Evolutionary conservation across 768 basidiomycete genomes (phyloP).

Genomic region (Suillus spraguei): DNA sequence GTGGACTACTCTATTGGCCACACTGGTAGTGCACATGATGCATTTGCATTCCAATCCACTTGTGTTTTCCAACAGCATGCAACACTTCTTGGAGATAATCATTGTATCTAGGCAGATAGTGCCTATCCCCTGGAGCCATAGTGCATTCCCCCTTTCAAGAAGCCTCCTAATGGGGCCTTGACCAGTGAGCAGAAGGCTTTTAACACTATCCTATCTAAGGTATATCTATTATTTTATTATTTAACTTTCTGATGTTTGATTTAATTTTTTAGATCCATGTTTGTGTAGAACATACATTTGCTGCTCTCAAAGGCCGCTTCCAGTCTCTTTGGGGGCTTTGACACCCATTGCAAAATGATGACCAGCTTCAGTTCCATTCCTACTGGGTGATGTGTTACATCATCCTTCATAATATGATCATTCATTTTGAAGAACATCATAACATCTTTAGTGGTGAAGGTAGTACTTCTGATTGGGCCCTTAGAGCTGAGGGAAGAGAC

Average conservation of each 20-base stretch:
- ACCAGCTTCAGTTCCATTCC: background rate
- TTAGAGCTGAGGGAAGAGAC: background rate
- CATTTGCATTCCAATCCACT: conserved; percentile 13
- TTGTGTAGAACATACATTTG: background rate
- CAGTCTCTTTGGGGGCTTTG: conserved; percentile 6
- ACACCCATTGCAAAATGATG: background rate
- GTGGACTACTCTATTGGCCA: conserved; percentile 10
- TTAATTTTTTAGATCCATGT: conserved; percentile 5
- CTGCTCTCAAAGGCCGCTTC: background rate
- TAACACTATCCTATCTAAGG: conserved; percentile 5
- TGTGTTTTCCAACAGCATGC: background rate
- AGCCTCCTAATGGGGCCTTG: background rate
- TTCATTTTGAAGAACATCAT: background rate
- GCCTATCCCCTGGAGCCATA: conserved; percentile 6
- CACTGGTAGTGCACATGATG: background rate
- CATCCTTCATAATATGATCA: conserved; percentile 8
- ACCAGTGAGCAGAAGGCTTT: background rate
- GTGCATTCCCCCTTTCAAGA: conserved; percentile 19
- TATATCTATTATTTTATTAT: background rate
- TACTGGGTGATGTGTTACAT: conserved; percentile 8
- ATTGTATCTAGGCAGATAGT: conserved; percentile 16
- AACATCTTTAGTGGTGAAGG: background rate
- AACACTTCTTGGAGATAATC: background rate
- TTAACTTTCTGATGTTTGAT: no score
- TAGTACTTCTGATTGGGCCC: background rate